Conservation (phyloP, 345 rosid genomes). For the Eucalyptus shirleyi region DNA sequence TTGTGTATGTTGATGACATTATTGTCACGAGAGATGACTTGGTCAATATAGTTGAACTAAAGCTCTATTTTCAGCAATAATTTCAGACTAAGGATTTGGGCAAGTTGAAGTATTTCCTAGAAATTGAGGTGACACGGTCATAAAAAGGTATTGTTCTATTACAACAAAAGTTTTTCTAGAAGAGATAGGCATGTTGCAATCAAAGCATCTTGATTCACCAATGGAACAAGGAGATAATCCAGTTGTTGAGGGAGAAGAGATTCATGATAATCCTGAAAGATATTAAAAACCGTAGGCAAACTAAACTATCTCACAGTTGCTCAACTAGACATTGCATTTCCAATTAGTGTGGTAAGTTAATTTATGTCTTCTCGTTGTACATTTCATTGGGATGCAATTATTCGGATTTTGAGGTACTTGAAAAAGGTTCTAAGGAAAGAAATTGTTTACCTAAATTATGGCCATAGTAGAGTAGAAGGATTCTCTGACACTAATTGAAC, state of each 20-base stretch:
- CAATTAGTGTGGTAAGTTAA: background rate
- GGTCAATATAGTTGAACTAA: background rate
- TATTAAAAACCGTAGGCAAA: background rate
- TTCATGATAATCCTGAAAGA: background rate
- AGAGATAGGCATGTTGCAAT: background rate
- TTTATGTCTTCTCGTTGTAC: background rate
- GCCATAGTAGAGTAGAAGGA: background rate
- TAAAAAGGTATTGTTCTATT: background rate
- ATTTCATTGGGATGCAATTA: background rate
- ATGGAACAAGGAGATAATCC: background rate
- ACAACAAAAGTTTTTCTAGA: background rate
- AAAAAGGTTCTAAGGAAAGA: background rate
- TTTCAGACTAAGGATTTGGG: background rate
- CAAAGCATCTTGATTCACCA: background rate
- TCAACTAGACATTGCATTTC: background rate
- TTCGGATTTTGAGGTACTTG: background rate
- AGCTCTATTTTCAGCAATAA: background rate
- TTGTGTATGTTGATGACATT: background rate
- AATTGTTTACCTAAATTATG: background rate
- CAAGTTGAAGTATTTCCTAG: background rate
- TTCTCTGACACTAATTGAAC: background rate
- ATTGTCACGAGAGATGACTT: background rate
- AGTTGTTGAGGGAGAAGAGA: rapidly evolving
- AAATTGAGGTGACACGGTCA: background rate
- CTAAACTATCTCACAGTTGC: background rate